Evolutionary conservation across 106 monocot genomes (phyloP).

Genomic region (Amphibolis antarctica): DNA sequence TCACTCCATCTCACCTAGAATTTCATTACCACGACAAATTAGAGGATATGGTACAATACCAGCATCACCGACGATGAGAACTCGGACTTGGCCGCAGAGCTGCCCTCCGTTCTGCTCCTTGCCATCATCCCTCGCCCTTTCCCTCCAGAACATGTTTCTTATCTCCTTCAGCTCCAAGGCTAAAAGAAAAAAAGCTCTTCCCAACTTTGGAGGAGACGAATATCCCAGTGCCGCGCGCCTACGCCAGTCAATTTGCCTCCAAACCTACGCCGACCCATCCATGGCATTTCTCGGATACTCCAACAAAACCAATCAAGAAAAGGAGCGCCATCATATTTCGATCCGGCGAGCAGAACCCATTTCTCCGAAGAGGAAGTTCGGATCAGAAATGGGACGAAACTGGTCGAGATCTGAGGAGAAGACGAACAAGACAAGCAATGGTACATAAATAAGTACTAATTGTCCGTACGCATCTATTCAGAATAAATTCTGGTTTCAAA

Average conservation of each 20-base stretch:
- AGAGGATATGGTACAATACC: constrained; percentile 17
- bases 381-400: neutral
- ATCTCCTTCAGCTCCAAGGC: neutral
- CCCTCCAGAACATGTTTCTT: constrained; percentile 52
- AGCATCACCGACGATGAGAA: constrained; percentile 75
- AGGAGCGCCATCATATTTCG: neutral
- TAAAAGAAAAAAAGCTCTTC: too few relatives aligned
- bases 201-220: neutral
- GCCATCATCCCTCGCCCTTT: constrained; percentile 23
- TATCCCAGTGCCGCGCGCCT: too few relatives aligned
- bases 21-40: neutral
- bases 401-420: neutral
- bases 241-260: neutral
- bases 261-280: neutral
- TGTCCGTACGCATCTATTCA: too few relatives aligned
- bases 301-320: neutral
- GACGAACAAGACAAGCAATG: neutral
- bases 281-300: neutral
- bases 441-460: too few relatives aligned
- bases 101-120: constrained; percentile 37
- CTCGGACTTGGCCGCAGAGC: constrained; percentile 68
- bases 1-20: neutral
- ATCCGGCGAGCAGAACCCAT: neutral
- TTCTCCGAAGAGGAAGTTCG: neutral
- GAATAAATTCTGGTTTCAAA: too few relatives aligned